A percentile compares a stretch with the other conserved stretches of the same genome.
Conservation (phyloP, 331 rosid genomes). For the Quercus lobata region DNA sequence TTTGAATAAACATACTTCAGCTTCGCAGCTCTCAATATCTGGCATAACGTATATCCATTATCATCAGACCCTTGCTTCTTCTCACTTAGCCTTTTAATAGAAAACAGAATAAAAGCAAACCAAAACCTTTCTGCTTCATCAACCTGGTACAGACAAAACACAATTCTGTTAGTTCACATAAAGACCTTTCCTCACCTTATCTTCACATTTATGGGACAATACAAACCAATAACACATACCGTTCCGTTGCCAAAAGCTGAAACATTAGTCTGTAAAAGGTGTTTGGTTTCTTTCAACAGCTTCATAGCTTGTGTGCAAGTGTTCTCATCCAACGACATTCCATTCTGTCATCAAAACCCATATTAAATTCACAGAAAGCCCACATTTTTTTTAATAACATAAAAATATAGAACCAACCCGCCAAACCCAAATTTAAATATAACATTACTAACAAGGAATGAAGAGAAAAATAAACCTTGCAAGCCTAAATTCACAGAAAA, state of each 20-base stretch:
- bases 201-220: neutral
- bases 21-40: constrained; percentile 74
- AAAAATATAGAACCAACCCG: too few species aligned
- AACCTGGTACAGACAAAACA: constrained; percentile 41
- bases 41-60: constrained; percentile 56
- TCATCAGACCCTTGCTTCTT: constrained; percentile 40
- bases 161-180: constrained; percentile 7
- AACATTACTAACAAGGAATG: too few species aligned
- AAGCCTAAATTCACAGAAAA: neutral
- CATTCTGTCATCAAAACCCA: constrained; percentile 43
- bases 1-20: constrained; percentile 51
- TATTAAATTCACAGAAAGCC: constrained; percentile 1
- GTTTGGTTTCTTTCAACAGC: constrained; percentile 63
- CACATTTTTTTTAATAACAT: neutral
- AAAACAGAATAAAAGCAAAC: constrained; percentile 72
- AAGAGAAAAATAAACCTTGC: neutral
- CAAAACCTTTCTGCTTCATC: constrained; percentile 90
- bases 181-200: neutral
- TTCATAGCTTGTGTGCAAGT: constrained; percentile 42
- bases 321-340: constrained; percentile 51
- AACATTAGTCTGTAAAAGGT: constrained; percentile 42
- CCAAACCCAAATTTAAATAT: neutral
- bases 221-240: constrained; percentile 28
- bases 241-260: constrained; percentile 69
- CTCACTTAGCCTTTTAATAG: constrained; percentile 57